Conservation (phyloP, 345 rosid genomes). For the Corchorus olitorius region DNA sequence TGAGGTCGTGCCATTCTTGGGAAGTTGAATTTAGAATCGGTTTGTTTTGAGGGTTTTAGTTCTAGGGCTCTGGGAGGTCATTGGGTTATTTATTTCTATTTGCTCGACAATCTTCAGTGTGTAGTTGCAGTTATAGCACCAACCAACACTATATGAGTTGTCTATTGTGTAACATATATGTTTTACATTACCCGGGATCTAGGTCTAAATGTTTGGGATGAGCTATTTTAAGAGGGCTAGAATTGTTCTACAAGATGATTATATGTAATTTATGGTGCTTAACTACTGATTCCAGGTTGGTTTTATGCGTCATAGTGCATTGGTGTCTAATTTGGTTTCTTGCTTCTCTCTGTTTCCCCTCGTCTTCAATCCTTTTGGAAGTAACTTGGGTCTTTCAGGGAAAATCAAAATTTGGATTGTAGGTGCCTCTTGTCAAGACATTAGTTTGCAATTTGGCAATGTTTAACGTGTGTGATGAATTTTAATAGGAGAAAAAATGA, state of each 20-base stretch:
- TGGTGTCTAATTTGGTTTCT: background rate
- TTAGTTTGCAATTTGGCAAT: background rate
- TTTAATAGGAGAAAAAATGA: background rate
- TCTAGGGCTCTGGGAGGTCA: conserved; percentile 22
- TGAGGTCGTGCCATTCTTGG: conserved; percentile 26
- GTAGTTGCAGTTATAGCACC: conserved; percentile 21
- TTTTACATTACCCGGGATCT: conserved; percentile 1
- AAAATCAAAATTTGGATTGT: background rate
- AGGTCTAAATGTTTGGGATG: conserved; percentile 18
- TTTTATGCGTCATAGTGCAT: background rate
- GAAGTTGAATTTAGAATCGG: conserved; percentile 33
- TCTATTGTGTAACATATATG: conserved; percentile 31
- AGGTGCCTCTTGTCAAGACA: too few species aligned
- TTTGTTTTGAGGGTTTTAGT: conserved; percentile 29
- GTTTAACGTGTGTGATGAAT: background rate
- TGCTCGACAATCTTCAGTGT: conserved; percentile 19
- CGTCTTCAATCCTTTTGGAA: too few species aligned
- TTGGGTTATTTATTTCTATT: conserved; percentile 14
- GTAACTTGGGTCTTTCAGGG: background rate
- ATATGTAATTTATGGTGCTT: background rate
- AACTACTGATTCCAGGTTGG: conserved; percentile 3
- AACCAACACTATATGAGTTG: conserved; percentile 16
- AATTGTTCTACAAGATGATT: conserved; percentile 4
- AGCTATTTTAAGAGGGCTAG: conserved; percentile 3
- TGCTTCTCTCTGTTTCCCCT: background rate